Percentiles rank a stretch among this genome's conserved stretches.
Conservation (phyloP, 768 basidiomycete genomes). For the Gautieria morchelliformis region DNA sequence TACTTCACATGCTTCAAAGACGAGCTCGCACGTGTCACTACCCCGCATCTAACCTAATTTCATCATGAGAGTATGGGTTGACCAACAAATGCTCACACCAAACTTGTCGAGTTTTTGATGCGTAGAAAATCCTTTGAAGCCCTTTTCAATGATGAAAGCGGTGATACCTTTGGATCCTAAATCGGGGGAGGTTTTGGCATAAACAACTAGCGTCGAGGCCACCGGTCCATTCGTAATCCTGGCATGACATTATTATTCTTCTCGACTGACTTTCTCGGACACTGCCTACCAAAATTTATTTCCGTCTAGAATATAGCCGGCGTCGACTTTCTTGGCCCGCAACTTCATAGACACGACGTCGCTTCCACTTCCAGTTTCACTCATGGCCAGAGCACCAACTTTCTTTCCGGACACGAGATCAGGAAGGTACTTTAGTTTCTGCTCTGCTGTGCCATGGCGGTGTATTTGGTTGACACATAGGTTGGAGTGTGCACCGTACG, state of each 20-base stretch:
- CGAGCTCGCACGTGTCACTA: constrained; percentile 87
- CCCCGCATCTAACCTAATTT: constrained; percentile 62
- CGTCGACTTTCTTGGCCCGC: constrained; percentile 66
- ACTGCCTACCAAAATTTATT: constrained; percentile 78
- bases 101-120: constrained; percentile 91
- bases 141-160: constrained; percentile 81
- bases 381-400: constrained; percentile 91
- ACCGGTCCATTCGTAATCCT: constrained; percentile 95
- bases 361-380: constrained; percentile 83
- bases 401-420: constrained; percentile 72
- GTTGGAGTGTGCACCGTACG: constrained; percentile 89
- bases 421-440: constrained; percentile 79
- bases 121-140: constrained; percentile 76
- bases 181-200: constrained; percentile 77
- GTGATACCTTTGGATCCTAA: constrained; percentile 84
- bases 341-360: constrained; percentile 94
- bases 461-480: constrained; percentile 74
- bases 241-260: background rate
- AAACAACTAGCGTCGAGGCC: constrained; percentile 86
- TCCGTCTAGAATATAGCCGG: constrained; percentile 76
- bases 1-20: constrained; percentile 85
- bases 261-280: background rate
- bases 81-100: constrained; percentile 32
- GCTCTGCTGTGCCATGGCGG: constrained; percentile 71
- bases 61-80: background rate